Base-by-base conservation (phyloP, 331 rosid genomes). In the Malus hybrid region DNA sequence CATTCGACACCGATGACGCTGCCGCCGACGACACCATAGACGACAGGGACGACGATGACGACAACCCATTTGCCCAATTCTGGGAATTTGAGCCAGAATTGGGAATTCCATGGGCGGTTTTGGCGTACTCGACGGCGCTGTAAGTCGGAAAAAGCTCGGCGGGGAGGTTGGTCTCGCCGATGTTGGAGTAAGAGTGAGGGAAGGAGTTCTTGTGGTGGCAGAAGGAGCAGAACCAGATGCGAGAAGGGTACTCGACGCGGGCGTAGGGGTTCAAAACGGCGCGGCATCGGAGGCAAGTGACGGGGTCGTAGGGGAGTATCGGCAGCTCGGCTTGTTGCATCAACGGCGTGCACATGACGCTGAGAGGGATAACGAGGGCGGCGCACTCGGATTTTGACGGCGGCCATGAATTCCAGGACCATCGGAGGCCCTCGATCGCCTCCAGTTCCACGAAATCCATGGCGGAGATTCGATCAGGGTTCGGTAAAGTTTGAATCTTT, bases 351-450 rank as follows among this genome's bases (percentile, higher is more conserved):
- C 90, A 89, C 97, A 93, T 91, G 53, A 93, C 81, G 82, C 88
- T 85, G 2, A 89, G 82, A 1, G 98, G 98, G 77, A 93, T 89
- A 7, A 87, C 67, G 26, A 93, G 84, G n/a, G 83, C 81, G 0
- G 74, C 53, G 18, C 80, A 71, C 5, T 86, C 94, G 2, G 91
- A 50, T 81, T 90, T 86, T 1, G 94, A 79, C 4, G 83, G 66
- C 11, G 97, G 90, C 98, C 98, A 93, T 10, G 98, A 87, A 75
- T 93, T 93, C 98, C 98, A 93, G 5, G 96, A 77, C 98, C 98
- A 93, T 0, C 98, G 88, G 63, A 93, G 94, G 68, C 98, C 98
- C 84, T 93, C 98, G 73, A 87, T 92, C 20, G 91, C 91, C 80
- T 93, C 98, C 85, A 93, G 76, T 72, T 91, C 98, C 4, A 87